phyloP scores from a whole-genome alignment of 2,329 filamentous ascomycete genomes.

The Fusarium austroafricanum region DNA sequence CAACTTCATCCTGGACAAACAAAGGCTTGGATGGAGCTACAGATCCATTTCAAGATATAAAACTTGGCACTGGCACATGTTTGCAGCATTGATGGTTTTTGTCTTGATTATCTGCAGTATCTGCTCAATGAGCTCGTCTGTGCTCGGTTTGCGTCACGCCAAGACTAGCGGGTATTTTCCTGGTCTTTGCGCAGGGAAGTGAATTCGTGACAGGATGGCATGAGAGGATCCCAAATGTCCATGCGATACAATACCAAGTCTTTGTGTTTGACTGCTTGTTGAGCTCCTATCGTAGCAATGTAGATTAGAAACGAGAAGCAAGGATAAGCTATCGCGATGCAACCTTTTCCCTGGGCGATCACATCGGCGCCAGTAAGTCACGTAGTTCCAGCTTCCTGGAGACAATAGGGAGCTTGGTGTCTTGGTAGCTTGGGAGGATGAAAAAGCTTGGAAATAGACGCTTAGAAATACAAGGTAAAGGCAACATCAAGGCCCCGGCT shows the following conservation, averaged over 20 bases:
- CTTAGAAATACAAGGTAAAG: conserved; percentile 29
- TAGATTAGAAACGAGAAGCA: background rate
- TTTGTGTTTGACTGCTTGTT: conserved; percentile 12
- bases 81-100: conserved; percentile 1
- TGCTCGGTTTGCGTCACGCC: conserved; percentile 38
- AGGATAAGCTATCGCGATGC: conserved; percentile 2
- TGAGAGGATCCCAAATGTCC: conserved; percentile 18
- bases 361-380: conserved; percentile 25
- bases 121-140: background rate
- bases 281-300: conserved; percentile 14
- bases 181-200: conserved; percentile 28
- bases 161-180: conserved; percentile 23
- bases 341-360: conserved; percentile 11
- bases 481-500: conserved; percentile 7
- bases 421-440: background rate
- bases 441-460: conserved; percentile 34
- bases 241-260: conserved; percentile 9
- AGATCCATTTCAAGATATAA: conserved; percentile 5
- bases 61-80: conserved; percentile 11
- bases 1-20: background rate
- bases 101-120: conserved; percentile 1
- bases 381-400: conserved; percentile 1
- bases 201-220: conserved; percentile 15
- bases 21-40: background rate
- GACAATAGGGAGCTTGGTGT: background rate